Percentiles rank a stretch among this genome's conserved stretches.
phyloP scores from a whole-genome alignment of 306 rosid genomes.

The Cajanus cajan region DNA sequence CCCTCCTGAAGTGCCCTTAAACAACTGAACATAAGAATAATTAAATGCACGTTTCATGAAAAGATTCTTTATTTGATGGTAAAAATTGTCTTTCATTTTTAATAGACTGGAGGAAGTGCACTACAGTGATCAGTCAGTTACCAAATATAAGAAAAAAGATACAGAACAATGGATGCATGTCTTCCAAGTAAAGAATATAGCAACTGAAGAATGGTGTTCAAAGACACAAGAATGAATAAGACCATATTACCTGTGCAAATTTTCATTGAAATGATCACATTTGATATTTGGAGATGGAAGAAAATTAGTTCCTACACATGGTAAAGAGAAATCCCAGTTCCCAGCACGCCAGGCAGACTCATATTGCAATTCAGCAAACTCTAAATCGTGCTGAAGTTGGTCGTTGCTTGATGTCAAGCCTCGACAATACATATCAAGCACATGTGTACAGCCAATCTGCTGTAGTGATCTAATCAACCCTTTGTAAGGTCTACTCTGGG shows the following conservation, averaged over 20 bases:
- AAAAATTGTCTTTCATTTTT: constrained; percentile 19
- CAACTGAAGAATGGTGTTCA: not conserved
- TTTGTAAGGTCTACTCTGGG: constrained; percentile 68
- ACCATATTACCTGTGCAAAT: constrained; percentile 71
- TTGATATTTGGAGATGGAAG: constrained; percentile 40
- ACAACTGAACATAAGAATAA: constrained; percentile 55
- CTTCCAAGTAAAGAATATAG: not conserved
- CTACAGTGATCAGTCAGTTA: not conserved
- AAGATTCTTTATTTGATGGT: not conserved
- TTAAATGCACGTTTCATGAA: constrained; percentile 12
- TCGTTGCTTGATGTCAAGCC: constrained; percentile 75
- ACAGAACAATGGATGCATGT: not conserved
- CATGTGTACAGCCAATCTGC: constrained; percentile 83
- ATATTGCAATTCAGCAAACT: constrained; percentile 83
- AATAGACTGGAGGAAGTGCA: not conserved
- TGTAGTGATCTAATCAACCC: constrained; percentile 87
- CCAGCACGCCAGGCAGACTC: constrained; percentile 98
- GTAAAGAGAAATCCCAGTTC: constrained; percentile 89
- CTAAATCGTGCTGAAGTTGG: constrained; percentile 74
- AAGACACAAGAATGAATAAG: not conserved
- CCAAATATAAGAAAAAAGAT: not conserved
- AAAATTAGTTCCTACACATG: constrained; percentile 45
- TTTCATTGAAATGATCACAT: constrained; percentile 69
- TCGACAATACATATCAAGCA: constrained; percentile 84
- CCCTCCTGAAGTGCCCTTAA: constrained; percentile 90